Percentiles rank a stretch among this genome's conserved stretches.
Conservation (phyloP, 441 rosid species). For the Biscutella auriculata region DNA sequence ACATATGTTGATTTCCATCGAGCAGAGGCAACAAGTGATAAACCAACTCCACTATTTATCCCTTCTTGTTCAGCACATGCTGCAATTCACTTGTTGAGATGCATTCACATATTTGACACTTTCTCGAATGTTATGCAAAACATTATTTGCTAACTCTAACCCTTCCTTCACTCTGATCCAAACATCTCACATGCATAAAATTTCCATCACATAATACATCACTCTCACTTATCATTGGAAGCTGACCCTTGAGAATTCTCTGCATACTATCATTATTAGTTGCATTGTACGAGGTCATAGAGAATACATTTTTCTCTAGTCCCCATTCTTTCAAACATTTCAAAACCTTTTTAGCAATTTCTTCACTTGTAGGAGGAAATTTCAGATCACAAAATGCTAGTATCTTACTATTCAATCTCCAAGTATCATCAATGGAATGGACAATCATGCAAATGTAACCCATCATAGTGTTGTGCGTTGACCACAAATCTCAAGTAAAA, state of each 20-base stretch:
- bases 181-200: not conserved
- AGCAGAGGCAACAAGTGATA: too few relatives aligned
- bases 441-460: not conserved
- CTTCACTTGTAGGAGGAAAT: not conserved
- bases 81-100: too few relatives aligned
- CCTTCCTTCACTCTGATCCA: not conserved
- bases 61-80: too few relatives aligned
- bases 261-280: not conserved
- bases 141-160: not conserved
- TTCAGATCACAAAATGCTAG: not conserved
- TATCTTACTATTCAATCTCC: not conserved
- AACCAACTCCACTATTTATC: too few relatives aligned
- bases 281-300: not conserved
- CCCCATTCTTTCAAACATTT: not conserved
- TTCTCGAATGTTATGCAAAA: too few relatives aligned
- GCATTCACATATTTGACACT: too few relatives aligned
- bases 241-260: not conserved
- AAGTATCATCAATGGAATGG: not conserved
- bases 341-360: not conserved
- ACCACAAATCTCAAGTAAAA: not conserved
- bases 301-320: not conserved
- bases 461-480: not conserved
- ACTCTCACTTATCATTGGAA: not conserved
- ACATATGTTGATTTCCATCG: too few relatives aligned
- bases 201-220: not conserved